Percentiles rank a stretch among this genome's conserved stretches.
phyloP scores from a whole-genome alignment of 163 green algal species.

The Prototheca wickerhamii region DNA sequence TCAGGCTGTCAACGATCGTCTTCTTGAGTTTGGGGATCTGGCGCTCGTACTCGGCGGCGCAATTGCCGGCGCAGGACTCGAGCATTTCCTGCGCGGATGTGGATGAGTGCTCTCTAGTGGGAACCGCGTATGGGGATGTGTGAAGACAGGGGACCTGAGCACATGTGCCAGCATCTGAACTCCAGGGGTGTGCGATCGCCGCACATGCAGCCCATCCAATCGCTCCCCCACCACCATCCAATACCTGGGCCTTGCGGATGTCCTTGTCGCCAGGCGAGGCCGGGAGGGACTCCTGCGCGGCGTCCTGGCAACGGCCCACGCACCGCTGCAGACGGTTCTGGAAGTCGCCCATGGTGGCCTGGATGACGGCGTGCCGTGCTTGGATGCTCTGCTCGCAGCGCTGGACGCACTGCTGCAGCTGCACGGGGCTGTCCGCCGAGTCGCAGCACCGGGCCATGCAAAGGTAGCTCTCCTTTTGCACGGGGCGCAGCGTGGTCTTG shows the following conservation, averaged over 20 bases:
- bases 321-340: constrained; percentile 29
- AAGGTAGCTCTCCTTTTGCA: constrained; percentile 28
- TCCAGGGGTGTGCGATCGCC: too few relatives aligned
- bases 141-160: too few relatives aligned
- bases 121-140: too few relatives aligned
- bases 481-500: constrained; percentile 12
- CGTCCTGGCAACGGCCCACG: constrained; percentile 28
- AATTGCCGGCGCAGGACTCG: constrained; percentile 22
- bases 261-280: constrained; percentile 20
- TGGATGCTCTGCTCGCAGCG: constrained; percentile 19
- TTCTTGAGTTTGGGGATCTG: constrained; percentile 23
- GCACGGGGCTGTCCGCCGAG: constrained; percentile 2
- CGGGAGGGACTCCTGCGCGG: constrained; percentile 25
- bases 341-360: constrained; percentile 23
- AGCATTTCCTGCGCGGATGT: constrained; percentile 22
- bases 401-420: constrained; percentile 24
- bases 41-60: constrained; percentile 13
- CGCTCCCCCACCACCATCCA: not conserved
- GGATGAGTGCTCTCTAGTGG: too few relatives aligned
- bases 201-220: too few relatives aligned
- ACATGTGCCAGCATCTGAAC: too few relatives aligned
- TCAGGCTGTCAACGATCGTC: constrained; percentile 8
- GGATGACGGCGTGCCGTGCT: constrained; percentile 16
- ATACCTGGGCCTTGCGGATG: constrained; percentile 17
- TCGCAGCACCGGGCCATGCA: constrained; percentile 32